Evolutionary conservation across 345 rosid species (phyloP).

Genomic region (Nephelium lappaceum): DNA sequence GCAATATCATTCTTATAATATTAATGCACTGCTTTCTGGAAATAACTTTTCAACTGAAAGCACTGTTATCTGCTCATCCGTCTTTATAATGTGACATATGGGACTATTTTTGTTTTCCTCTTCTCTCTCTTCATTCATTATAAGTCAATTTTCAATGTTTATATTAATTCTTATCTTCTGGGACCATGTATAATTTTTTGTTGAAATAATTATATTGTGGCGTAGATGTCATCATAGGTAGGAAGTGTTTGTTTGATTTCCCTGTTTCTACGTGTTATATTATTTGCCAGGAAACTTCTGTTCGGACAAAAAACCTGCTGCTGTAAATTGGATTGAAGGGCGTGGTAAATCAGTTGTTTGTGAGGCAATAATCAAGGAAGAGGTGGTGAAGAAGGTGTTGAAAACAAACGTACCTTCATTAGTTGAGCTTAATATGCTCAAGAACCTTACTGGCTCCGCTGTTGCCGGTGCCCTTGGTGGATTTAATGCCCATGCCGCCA

Average conservation of each 20-base stretch:
- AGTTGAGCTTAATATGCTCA: constrained; percentile 83
- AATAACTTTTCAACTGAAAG: background rate
- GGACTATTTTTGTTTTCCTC: background rate
- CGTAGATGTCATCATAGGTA: background rate
- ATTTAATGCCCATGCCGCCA: constrained; percentile 88
- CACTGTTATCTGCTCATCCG: background rate
- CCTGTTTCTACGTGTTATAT: background rate
- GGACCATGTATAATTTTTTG: background rate
- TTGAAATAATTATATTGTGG: background rate
- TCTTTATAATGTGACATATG: background rate
- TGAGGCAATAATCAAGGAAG: constrained; percentile 80
- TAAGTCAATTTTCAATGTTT: background rate
- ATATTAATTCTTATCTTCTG: background rate
- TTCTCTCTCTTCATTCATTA: background rate
- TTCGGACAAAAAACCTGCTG: constrained; percentile 92
- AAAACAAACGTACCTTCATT: constrained; percentile 74
- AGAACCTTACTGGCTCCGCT: constrained; percentile 86
- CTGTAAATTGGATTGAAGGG: constrained; percentile 96
- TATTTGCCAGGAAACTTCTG: constrained; percentile 63
- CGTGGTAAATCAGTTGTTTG: constrained; percentile 90
- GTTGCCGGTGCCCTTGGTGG: constrained; percentile 89
- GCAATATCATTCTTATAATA: background rate
- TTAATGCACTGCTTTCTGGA: background rate
- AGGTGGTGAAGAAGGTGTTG: constrained; percentile 70
- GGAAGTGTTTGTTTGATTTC: background rate